A percentile compares a stretch with the other conserved stretches of the same genome.
Conservation (phyloP, 345 rosid species). For the Carallia brachiata region DNA sequence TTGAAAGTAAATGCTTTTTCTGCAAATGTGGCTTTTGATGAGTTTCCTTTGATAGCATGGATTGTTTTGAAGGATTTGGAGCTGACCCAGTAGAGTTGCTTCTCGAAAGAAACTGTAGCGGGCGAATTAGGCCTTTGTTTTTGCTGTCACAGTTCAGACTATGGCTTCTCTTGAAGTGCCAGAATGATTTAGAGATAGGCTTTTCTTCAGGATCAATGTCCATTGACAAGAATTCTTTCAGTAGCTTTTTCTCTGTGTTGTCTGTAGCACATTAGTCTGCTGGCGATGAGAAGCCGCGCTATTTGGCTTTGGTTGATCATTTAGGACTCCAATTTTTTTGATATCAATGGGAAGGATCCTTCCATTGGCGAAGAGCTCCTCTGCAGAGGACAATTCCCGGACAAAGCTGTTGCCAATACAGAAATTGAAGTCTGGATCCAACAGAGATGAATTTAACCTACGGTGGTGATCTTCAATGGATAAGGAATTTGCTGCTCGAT, state of each 20-base stretch:
- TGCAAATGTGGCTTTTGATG: conserved; percentile 42
- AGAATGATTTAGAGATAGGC: conserved; percentile 43
- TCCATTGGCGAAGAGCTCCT: conserved; percentile 86
- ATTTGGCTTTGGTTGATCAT: conserved; percentile 23
- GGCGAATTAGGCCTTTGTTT: conserved; percentile 56
- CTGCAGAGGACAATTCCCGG: conserved; percentile 66
- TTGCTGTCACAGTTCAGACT: conserved; percentile 69
- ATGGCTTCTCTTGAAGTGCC: conserved; percentile 82
- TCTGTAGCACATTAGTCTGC: background rate
- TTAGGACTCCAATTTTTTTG: conserved; percentile 36
- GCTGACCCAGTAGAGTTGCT: conserved; percentile 86
- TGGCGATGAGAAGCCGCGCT: conserved; percentile 10
- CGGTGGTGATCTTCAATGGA: conserved; percentile 29
- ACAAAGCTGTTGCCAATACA: conserved; percentile 41
- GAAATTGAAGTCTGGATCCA: conserved; percentile 68
- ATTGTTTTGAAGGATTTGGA: conserved; percentile 45
- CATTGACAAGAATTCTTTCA: conserved; percentile 63
- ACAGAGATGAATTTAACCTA: conserved; percentile 47
- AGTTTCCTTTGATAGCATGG: conserved; percentile 34
- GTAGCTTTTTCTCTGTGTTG: conserved; percentile 55
- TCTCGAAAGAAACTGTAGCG: conserved; percentile 67
- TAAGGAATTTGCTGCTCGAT: conserved; percentile 27
- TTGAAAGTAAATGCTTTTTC: conserved; percentile 46
- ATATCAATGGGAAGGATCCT: conserved; percentile 69
- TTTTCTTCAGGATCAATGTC: conserved; percentile 40